These are phyloP conservation scores for Paracamarosporium sp. DNA, from an alignment of 2,329 filamentous ascomycete species.

Conservation along the genomic window DNA sequence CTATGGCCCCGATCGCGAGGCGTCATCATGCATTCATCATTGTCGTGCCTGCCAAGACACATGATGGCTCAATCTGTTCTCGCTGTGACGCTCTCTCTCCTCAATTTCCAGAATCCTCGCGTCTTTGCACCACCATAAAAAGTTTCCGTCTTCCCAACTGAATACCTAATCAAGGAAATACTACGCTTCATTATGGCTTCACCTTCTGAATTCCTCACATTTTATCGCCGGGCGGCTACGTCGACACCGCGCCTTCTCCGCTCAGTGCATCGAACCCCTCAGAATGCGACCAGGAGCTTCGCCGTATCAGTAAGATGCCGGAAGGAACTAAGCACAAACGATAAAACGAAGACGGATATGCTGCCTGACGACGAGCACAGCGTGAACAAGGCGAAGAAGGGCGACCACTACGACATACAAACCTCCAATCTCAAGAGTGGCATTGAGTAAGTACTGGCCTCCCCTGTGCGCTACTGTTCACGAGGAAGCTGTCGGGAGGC, in stretches of 20 bases:
- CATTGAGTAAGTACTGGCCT: constrained; percentile 37
- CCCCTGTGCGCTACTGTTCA: not conserved
- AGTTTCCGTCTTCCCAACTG: not conserved
- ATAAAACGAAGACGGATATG: constrained; percentile 30
- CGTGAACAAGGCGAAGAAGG: constrained; percentile 36
- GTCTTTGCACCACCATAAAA: not conserved
- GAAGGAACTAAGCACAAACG: constrained; percentile 24
- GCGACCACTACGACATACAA: constrained; percentile 45
- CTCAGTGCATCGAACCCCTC: not conserved
- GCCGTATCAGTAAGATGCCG: constrained; percentile 7
- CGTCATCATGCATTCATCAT: constrained; percentile 16
- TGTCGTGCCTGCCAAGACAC: constrained; percentile 5
- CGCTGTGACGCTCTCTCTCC: not conserved
- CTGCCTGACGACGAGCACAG: constrained; percentile 34
- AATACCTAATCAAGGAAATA: not conserved
- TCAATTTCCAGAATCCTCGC: not conserved
- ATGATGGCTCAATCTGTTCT: not conserved
- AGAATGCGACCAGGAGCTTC: constrained; percentile 18
- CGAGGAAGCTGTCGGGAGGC: not conserved
- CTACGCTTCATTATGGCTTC: constrained; percentile 26
- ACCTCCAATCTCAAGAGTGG: constrained; percentile 35
- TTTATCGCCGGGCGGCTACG: constrained; percentile 39
- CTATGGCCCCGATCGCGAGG: not conserved
- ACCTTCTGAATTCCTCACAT: constrained; percentile 48
- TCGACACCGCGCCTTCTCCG: constrained; percentile 6